These are phyloP conservation scores for Allium fistulosum DNA, from an alignment of 106 monocot genomes.

Conservation along the genomic window DNA sequence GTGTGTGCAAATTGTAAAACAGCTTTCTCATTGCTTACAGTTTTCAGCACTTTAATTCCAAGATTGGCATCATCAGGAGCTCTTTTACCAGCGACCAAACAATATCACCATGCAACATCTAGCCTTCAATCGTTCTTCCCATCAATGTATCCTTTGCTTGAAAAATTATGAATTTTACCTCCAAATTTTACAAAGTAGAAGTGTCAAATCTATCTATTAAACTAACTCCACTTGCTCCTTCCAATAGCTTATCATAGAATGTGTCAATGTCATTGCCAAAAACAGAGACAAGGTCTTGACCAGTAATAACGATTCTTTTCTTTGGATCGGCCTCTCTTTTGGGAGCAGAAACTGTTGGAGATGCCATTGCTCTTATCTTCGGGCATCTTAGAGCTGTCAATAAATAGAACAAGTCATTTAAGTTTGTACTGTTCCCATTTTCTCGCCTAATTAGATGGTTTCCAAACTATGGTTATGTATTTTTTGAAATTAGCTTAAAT, in stretches of 20 bases:
- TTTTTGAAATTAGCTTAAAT: neutral
- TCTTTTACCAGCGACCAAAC: slow-evolving; percentile 65
- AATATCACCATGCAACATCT: slow-evolving; percentile 60
- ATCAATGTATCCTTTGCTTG: slow-evolving; percentile 68
- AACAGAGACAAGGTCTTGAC: slow-evolving; percentile 74
- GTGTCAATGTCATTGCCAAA: slow-evolving; percentile 67
- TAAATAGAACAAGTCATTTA: neutral
- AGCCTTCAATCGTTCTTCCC: slow-evolving; percentile 73
- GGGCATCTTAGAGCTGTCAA: slow-evolving; percentile 6
- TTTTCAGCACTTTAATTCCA: slow-evolving; percentile 10
- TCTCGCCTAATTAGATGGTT: neutral
- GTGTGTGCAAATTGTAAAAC: no score
- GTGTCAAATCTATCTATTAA: slow-evolving; percentile 74
- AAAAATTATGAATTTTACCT: slow-evolving; percentile 68
- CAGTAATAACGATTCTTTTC: slow-evolving; percentile 78
- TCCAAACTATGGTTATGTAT: neutral
- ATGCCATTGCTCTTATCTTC: slow-evolving; percentile 8
- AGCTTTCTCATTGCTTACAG: slow-evolving; percentile 1
- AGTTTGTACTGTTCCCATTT: neutral
- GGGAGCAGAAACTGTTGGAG: neutral
- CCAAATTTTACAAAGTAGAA: slow-evolving; percentile 48
- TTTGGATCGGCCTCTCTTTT: slow-evolving; percentile 68
- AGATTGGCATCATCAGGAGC: slow-evolving; percentile 59
- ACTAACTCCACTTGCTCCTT: slow-evolving; percentile 66
- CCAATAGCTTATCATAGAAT: slow-evolving; percentile 60